Evolutionary conservation across 495 filamentous ascomycete species (phyloP), one percentile per base, ranked within the genome.

Genomic region (Sabuloglossum arenarium): DNA sequence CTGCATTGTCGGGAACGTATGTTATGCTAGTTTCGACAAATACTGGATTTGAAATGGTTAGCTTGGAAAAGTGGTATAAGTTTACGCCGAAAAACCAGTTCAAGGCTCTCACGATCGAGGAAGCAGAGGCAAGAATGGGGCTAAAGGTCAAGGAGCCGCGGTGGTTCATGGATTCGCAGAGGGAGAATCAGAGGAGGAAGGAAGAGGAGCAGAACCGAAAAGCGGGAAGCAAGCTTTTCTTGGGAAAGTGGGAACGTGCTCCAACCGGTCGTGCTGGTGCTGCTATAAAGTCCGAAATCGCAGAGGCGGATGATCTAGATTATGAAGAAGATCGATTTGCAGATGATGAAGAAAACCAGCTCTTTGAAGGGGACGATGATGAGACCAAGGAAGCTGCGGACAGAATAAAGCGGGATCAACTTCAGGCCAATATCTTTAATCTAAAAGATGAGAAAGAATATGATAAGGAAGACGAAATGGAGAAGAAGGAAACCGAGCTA

Each of bases 41-140:
- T 37, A 70, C 65, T 0, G 76, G 75, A 37, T 94, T 94, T 71
- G 79, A 81, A 34, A 86, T 97, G 82, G 73, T 91, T 23, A 93
- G 93, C 0, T 67, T 94, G 10, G 88, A 97, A 61, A 91, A 94
- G 62, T 96, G 84, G 83, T 98, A 98, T 70, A 85, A 82, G 54
- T 96, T 98, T 62, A 84, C 71, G 23, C 75, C 81, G 55, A 94
- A 89, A 66, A 84, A 81, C 47, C 79, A 84, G 52, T 89, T 93
- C 68, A 86, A 88, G 67, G 75, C 77, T 1, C 70, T 89, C 65
- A 83, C 79, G 0, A 80, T 86, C 19, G 89, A 94, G 56, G 86
- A 93, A 60, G 88, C 86, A 0, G 89, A 96, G 65, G 81, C 78
- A 53, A 73, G 78, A 34, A 85, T 90, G 82, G 75, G 77, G 28